Conservation (phyloP, 129 eudicot species). For the sunflower (Helianthus annuus) region DNA sequence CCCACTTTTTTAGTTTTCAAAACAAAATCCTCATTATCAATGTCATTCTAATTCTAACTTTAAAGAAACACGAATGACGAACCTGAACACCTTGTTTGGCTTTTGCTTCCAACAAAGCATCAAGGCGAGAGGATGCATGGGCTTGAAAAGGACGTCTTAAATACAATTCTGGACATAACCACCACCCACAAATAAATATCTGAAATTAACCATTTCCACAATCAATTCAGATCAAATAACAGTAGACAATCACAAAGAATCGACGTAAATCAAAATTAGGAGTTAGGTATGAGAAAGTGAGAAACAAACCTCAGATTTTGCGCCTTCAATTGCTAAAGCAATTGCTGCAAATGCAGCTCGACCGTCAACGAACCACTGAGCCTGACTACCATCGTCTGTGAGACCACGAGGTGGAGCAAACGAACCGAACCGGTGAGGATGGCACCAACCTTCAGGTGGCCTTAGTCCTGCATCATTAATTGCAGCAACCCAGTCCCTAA, state of each 20-base stretch:
- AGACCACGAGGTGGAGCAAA: constrained; percentile 99
- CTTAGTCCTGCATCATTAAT: constrained; percentile 95
- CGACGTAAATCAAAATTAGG: neutral
- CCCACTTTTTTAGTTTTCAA: neutral
- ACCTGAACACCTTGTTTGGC: constrained; percentile 99
- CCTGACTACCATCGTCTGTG: constrained; percentile 87
- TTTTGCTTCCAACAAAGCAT: constrained; percentile 87
- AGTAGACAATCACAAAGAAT: neutral
- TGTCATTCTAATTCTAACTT: neutral
- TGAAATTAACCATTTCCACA: constrained; percentile 36
- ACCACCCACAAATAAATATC: constrained; percentile 99
- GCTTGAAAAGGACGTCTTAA: constrained; percentile 82
- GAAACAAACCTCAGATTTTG: constrained; percentile 89
- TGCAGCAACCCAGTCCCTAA: constrained; percentile 93
- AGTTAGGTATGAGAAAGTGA: constrained; percentile 9
- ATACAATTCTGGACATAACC: constrained; percentile 98
- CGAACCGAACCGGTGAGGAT: constrained; percentile 97
- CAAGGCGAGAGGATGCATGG: constrained; percentile 83
- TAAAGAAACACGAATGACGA: constrained; percentile 16
- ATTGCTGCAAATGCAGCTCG: constrained; percentile 90
- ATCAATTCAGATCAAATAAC: neutral
- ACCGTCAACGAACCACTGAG: constrained; percentile 99
- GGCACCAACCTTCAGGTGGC: constrained; percentile 99
- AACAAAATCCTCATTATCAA: neutral
- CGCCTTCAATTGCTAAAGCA: constrained; percentile 89